Base-by-base conservation (phyloP, 2,329 filamentous ascomycete species). In the Meredithiella fracta region DNA sequence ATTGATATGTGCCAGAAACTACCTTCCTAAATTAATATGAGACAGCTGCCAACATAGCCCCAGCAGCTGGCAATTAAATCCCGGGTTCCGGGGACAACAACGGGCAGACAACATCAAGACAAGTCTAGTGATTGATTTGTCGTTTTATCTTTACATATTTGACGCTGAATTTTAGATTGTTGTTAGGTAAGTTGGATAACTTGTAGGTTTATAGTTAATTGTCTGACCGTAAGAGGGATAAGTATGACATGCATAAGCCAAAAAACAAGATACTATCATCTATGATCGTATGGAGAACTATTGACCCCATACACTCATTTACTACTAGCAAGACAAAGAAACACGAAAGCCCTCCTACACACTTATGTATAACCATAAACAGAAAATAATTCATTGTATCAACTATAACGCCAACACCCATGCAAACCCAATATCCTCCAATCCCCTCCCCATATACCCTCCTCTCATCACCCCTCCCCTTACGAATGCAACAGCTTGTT, bases 401-500 rank as follows among this genome's bases (percentile, higher is more conserved):
- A 38, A 20, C 17, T 52, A 37, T 38, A 38, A 52, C 53, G 56
- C 52, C 56, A 23, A 52, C 40, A 52, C 56, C 56, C 5, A 55
- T 58, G 53, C 15, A 58, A 57, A 57, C 29, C 40, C n/a, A 17
- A 23, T 34, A 42, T 31, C 22, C 44, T 17, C 47, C 47, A 40
- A 23, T n/a, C 22, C n/a, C 22, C n/a, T 15, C 34, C 34, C 6
- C 22, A 40, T 17, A 17, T 44, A 31, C 23, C 11, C 34, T 42
- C 26, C 37, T 15, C 22, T 9, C 20, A 29, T 22, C 38, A 20
- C 42, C 23, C 29, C 31, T 55, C 50, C 50, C 47, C 34, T 56
- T 44, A 83, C 59, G 80, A 83, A 67, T 83, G 82, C 64, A 85
- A 66, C 67, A 88, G 71, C 73, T 91, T 92, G 70, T 91, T 98